phyloP scores from a whole-genome alignment of 306 rosid species.

The Quercus ilex region DNA sequence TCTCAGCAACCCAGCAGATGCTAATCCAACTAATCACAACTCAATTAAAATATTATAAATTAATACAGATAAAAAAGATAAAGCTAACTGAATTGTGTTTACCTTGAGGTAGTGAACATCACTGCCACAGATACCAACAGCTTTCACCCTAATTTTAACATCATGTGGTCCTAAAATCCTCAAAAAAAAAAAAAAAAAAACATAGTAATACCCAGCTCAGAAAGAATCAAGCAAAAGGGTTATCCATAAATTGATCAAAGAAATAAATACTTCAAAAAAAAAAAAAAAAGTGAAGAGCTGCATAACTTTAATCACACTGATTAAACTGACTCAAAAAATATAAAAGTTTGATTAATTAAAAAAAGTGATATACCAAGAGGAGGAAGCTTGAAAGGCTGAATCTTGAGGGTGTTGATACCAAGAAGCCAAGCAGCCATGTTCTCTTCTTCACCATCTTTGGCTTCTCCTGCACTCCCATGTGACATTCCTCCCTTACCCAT shows the following conservation, averaged over 20 bases:
- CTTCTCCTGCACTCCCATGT: constrained; percentile 36
- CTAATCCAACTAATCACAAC: not conserved
- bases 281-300: not conserved
- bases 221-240: constrained; percentile 11
- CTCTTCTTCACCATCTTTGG: constrained; percentile 43
- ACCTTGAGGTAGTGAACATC: constrained; percentile 94
- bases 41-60: not conserved
- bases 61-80: not conserved
- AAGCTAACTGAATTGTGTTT: not conserved
- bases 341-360: too few species aligned
- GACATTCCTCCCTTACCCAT: constrained; percentile 85
- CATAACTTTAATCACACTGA: not conserved
- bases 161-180: constrained; percentile 63
- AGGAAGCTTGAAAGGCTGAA: constrained; percentile 85
- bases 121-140: constrained; percentile 96
- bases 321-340: not conserved
- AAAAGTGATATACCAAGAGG: constrained; percentile 53
- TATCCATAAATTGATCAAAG: not conserved
- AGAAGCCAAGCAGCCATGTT: constrained; percentile 97
- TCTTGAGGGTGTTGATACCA: constrained; percentile 66
- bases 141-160: constrained; percentile 73
- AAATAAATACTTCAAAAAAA: not conserved
- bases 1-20: not conserved
- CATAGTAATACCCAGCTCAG: not conserved
- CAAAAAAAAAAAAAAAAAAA: not conserved